phyloP scores from a whole-genome alignment of 192 early-diverging fungal genomes.

The Dissophora ornata region DNA sequence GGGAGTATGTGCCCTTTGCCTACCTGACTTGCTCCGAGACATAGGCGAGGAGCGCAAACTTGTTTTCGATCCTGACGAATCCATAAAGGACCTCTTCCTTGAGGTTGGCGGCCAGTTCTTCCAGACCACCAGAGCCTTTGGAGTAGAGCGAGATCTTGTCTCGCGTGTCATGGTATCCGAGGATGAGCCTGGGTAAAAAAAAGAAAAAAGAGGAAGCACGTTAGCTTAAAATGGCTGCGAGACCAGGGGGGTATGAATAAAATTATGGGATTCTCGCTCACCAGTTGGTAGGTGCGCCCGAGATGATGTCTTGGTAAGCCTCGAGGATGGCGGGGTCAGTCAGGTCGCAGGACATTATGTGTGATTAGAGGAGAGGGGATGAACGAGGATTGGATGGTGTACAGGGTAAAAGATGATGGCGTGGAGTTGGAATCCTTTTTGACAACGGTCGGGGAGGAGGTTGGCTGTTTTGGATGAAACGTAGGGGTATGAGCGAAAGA shows the following conservation, averaged over 20 bases:
- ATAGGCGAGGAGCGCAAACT: conserved; percentile 66
- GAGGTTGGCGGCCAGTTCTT: conserved; percentile 64
- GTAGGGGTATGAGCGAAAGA: no score
- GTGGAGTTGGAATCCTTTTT: background rate
- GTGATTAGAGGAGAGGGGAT: background rate
- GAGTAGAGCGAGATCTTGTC: conserved; percentile 72
- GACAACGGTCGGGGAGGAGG: no score
- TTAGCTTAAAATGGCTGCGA: background rate
- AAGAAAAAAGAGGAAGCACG: background rate
- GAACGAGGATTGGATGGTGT: background rate
- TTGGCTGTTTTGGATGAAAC: no score
- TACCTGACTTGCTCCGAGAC: conserved; percentile 73
- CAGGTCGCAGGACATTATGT: conserved; percentile 72
- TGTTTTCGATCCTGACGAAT: conserved; percentile 68
- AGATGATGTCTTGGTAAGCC: conserved; percentile 68
- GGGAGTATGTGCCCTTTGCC: background rate
- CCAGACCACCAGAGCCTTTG: conserved; percentile 64
- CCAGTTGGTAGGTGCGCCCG: conserved; percentile 68
- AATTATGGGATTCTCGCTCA: no score
- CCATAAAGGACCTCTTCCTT: conserved; percentile 70
- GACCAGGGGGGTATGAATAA: no score
- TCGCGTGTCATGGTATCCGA: conserved; percentile 72
- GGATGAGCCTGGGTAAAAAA: conserved; percentile 60
- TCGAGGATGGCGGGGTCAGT: conserved; percentile 66
- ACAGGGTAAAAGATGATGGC: conserved; percentile 9